phyloP scores from a whole-genome alignment of 352 stramenopile species.

The Pythium plurisporium region DNA sequence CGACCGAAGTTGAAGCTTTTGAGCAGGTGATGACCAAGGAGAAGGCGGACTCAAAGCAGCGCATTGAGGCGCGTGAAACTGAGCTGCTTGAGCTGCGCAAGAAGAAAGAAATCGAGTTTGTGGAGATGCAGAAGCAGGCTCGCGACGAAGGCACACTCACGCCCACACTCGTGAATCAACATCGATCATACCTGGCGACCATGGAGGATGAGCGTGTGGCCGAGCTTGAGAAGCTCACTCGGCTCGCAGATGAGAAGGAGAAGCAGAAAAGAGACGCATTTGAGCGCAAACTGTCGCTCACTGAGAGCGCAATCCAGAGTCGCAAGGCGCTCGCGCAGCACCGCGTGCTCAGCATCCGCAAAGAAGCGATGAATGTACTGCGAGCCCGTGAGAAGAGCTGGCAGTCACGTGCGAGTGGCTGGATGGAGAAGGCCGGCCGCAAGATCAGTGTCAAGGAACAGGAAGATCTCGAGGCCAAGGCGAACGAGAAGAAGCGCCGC shows the following conservation, averaged over 20 bases:
- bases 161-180: conserved; percentile 65
- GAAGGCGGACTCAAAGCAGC: conserved; percentile 34
- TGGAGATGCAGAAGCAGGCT: conserved; percentile 58
- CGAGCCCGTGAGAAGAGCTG: conserved; percentile 72
- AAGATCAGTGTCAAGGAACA: conserved; percentile 91
- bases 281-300: conserved; percentile 67
- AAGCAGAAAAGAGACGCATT: conserved; percentile 75
- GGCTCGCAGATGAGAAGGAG: conserved; percentile 36
- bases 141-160: conserved; percentile 56
- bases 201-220: conserved; percentile 73
- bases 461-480: conserved; percentile 79
- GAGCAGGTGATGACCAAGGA: conserved; percentile 58
- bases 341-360: conserved; percentile 65
- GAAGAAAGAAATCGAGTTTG: conserved; percentile 74
- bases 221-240: conserved; percentile 53
- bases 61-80: conserved; percentile 59
- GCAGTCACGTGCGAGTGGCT: conserved; percentile 73
- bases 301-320: conserved; percentile 70
- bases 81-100: conserved; percentile 75
- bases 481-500: conserved; percentile 66
- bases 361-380: conserved; percentile 74
- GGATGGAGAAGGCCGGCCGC: conserved; percentile 80
- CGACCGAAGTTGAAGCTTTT: conserved; percentile 54
- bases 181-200: conserved; percentile 73
- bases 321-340: conserved; percentile 63